Evolutionary conservation across 2,329 filamentous ascomycete species (phyloP).

Genomic region (Aspergillus hiratsukae): DNA sequence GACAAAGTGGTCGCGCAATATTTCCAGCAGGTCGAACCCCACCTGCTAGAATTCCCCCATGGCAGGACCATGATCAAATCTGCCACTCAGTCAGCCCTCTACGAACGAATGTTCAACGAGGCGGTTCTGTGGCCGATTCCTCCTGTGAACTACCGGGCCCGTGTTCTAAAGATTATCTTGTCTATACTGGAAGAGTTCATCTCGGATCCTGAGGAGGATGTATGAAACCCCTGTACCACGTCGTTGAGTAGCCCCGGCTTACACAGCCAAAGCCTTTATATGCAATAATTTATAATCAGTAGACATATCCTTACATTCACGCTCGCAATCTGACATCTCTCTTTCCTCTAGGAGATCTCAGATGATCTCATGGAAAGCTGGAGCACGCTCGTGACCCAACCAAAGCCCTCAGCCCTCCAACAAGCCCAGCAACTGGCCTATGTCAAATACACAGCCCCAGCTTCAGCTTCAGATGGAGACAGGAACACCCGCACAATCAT

Average conservation of each 20-base stretch:
- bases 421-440: conserved; percentile 68
- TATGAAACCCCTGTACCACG: conserved; percentile 41
- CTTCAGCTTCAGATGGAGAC: not conserved
- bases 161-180: conserved; percentile 69
- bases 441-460: conserved; percentile 62
- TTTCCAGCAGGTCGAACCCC: conserved; percentile 65
- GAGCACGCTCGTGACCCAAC: conserved; percentile 59
- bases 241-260: not conserved
- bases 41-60: conserved; percentile 60
- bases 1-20: conserved; percentile 61
- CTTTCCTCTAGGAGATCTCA: conserved; percentile 64
- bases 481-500: conserved; percentile 22
- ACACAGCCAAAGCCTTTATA: conserved; percentile 3
- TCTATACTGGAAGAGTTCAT: conserved; percentile 68
- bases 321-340: not conserved
- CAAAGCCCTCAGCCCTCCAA: conserved; percentile 59
- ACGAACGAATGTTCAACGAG: conserved; percentile 61
- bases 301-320: not conserved
- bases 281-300: conserved; percentile 2
- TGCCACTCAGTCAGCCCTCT: conserved; percentile 63
- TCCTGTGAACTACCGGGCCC: conserved; percentile 64
- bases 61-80: conserved; percentile 54
- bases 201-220: conserved; percentile 79
- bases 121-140: conserved; percentile 54
- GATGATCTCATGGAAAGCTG: conserved; percentile 71